Percentiles rank a stretch among this genome's conserved stretches.
Evolutionary conservation across 805 yeast genomes (phyloP).

Genomic region (Spathaspora arborariae): DNA sequence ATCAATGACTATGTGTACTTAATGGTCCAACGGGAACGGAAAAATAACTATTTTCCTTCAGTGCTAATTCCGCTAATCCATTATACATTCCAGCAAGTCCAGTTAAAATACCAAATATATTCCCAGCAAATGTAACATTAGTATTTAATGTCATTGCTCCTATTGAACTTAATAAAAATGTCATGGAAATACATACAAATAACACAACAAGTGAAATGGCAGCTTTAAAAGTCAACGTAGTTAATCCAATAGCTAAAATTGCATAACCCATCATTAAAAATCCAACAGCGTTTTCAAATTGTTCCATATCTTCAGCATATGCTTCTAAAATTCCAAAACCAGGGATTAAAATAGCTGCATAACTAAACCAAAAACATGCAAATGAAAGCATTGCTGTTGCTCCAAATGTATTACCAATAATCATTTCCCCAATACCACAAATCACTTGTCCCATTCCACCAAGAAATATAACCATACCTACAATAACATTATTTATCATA

Average conservation of each 20-base stretch:
- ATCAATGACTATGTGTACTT: conserved; percentile 5
- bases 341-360: conserved; percentile 46
- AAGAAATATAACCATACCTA: conserved; percentile 46
- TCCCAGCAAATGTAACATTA: conserved; percentile 52
- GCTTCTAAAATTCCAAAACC: conserved; percentile 52
- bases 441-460: conserved; percentile 49
- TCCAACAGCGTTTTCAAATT: conserved; percentile 48
- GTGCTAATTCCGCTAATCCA: conserved; percentile 59
- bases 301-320: conserved; percentile 41
- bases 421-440: conserved; percentile 49
- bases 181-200: conserved; percentile 49
- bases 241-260: conserved; percentile 56
- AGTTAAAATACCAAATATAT: conserved; percentile 54
- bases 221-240: conserved; percentile 51
- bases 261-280: conserved; percentile 61
- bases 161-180: conserved; percentile 43
- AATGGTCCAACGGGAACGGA: conserved; percentile 30
- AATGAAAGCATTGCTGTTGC: conserved; percentile 49
- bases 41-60: conserved; percentile 54
- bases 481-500: conserved; percentile 35
- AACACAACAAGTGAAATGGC: conserved; percentile 48
- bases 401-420: conserved; percentile 54
- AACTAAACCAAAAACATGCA: conserved; percentile 55
- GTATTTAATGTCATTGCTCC: conserved; percentile 46
- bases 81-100: conserved; percentile 58